Conservation (phyloP, 1,284 basidiomycete species). For the Apiotrichum siamense region DNA sequence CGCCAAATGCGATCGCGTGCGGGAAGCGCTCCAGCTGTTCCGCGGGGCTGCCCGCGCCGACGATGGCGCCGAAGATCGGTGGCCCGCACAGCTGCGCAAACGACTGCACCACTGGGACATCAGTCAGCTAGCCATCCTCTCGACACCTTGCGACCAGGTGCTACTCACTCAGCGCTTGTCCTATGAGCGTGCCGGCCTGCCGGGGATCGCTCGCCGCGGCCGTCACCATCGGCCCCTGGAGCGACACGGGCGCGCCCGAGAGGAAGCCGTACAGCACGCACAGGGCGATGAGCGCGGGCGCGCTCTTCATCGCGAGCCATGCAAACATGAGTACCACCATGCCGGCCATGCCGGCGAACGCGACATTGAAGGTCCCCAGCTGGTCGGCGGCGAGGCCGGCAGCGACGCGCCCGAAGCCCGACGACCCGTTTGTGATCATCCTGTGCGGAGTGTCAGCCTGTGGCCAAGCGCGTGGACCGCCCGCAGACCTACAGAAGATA, state of each 20-base stretch:
- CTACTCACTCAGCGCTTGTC: constrained; percentile 30
- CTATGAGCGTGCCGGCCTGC: constrained; percentile 37
- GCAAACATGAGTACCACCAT: constrained; percentile 30
- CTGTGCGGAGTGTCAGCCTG: constrained; percentile 1
- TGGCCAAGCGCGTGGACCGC: neutral
- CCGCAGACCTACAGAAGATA: constrained; percentile 31
- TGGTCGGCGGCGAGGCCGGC: constrained; percentile 26
- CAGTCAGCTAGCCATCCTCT: neutral
- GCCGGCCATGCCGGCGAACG: constrained; percentile 18
- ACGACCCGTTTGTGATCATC: constrained; percentile 33
- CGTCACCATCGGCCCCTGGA: constrained; percentile 34
- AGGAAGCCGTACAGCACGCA: constrained; percentile 33
- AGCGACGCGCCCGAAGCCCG: constrained; percentile 28
- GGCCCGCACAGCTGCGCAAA: constrained; percentile 32
- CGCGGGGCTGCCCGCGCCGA: constrained; percentile 24
- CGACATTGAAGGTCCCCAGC: constrained; percentile 32
- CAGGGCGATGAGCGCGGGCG: constrained; percentile 22
- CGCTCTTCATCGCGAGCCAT: constrained; percentile 28
- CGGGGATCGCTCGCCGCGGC: constrained; percentile 28
- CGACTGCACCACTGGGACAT: constrained; percentile 27
- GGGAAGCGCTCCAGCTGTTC: constrained; percentile 24
- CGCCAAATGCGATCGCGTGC: constrained; percentile 27
- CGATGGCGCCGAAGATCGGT: constrained; percentile 35
- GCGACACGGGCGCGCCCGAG: constrained; percentile 29
- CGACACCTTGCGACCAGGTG: neutral